A percentile compares a stretch with the other conserved stretches of the same genome.
Conservation (phyloP, 805 yeast genomes). For the Candida endomychidarum region DNA sequence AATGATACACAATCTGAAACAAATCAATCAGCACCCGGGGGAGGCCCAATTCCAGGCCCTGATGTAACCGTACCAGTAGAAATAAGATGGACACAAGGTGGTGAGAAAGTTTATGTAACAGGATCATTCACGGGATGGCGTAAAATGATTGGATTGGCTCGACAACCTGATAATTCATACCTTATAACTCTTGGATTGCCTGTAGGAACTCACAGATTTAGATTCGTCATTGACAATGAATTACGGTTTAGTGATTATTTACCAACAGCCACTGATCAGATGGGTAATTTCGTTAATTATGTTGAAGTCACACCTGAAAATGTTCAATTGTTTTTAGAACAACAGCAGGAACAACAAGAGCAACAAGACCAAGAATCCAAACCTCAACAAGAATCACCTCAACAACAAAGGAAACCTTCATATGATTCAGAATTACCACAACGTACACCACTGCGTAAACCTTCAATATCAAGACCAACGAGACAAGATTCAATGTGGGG, state of each 20-base stretch:
- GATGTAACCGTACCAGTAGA: constrained; percentile 52
- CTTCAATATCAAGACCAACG: constrained; percentile 28
- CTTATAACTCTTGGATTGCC: constrained; percentile 76
- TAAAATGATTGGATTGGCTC: constrained; percentile 86
- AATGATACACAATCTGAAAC: no score
- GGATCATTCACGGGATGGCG: constrained; percentile 99
- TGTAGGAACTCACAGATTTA: constrained; percentile 87
- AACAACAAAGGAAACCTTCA: constrained; percentile 6
- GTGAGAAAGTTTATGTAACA: constrained; percentile 89
- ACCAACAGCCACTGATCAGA: constrained; percentile 96
- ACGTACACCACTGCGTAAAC: constrained; percentile 30
- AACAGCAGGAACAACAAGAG: constrained; percentile 18
- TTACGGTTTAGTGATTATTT: constrained; percentile 81
- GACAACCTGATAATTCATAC: constrained; percentile 54
- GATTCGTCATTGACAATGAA: constrained; percentile 93
- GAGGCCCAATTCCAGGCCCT: constrained; percentile 19
- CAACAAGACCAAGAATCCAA: not conserved
- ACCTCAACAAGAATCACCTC: constrained; percentile 2
- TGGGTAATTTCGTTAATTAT: constrained; percentile 94
- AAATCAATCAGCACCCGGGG: not conserved
- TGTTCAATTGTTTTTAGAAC: constrained; percentile 30
- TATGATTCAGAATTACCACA: constrained; percentile 14
- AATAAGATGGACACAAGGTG: constrained; percentile 95
- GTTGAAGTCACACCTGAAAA: constrained; percentile 64
- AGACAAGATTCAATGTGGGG: constrained; percentile 63